phyloP scores from a whole-genome alignment of 2,329 filamentous ascomycete genomes.

The Alternaria solani region DNA sequence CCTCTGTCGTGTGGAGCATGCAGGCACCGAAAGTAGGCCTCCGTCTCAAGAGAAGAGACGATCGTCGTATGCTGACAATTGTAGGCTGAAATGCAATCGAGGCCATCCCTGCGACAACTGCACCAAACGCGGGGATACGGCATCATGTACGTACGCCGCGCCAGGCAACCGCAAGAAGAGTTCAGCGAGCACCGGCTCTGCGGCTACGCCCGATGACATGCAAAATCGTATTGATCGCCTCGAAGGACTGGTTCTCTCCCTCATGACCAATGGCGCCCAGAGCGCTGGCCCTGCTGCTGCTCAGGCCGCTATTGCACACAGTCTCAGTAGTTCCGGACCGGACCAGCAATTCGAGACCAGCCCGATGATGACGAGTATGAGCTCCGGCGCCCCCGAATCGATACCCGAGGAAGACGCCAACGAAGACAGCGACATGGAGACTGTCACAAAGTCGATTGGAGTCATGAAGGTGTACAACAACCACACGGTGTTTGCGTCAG shows the following conservation, averaged over 20 bases:
- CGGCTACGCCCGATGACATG: constrained; percentile 88
- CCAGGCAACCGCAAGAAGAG: constrained; percentile 75
- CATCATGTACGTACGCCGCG: constrained; percentile 83
- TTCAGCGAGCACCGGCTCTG: constrained; percentile 60
- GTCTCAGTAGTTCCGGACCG: constrained; percentile 50
- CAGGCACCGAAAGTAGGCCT: constrained; percentile 81
- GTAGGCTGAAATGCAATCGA: constrained; percentile 88
- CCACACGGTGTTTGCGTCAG: constrained; percentile 58
- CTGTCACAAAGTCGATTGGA: constrained; percentile 60
- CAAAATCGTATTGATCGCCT: constrained; percentile 96
- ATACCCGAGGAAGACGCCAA: constrained; percentile 61
- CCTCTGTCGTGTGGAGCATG: constrained; percentile 92
- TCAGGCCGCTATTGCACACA: constrained; percentile 64
- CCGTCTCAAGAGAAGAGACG: not conserved
- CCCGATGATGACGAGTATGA: constrained; percentile 64
- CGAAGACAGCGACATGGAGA: constrained; percentile 70
- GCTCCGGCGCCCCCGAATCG: constrained; percentile 63
- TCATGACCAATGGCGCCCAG: constrained; percentile 89
- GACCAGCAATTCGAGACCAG: constrained; percentile 60
- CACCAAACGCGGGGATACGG: constrained; percentile 81
- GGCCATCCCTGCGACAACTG: constrained; percentile 93
- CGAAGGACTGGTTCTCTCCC: constrained; percentile 86
- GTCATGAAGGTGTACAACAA: constrained; percentile 63
- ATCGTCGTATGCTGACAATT: constrained; percentile 26
- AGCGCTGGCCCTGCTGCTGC: constrained; percentile 66